A percentile compares a stretch with the other conserved stretches of the same genome.
Conservation (phyloP, 1,284 basidiomycete species). For the Tylopilus sp. region DNA sequence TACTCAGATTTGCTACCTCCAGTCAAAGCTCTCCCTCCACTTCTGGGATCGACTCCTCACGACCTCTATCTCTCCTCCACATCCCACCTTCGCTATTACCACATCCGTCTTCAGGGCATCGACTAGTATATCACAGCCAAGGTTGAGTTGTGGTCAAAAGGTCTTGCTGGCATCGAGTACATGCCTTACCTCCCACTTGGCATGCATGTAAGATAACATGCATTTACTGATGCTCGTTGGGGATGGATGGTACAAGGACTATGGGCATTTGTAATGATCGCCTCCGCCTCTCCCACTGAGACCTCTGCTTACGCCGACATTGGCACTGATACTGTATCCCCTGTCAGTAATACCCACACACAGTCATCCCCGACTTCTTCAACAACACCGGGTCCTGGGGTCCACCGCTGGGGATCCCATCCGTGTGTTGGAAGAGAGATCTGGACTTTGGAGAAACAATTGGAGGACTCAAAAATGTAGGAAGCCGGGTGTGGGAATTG, state of each 20-base stretch:
- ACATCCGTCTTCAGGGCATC: constrained; percentile 79
- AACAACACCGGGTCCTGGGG: constrained; percentile 73
- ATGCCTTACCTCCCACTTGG: constrained; percentile 40
- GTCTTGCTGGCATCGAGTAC: constrained; percentile 90
- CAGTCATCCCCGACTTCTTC: constrained; percentile 49
- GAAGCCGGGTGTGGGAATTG: constrained; percentile 51
- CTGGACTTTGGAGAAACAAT: constrained; percentile 71
- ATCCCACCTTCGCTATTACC: constrained; percentile 79
- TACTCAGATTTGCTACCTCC: constrained; percentile 89
- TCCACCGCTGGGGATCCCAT: constrained; percentile 43
- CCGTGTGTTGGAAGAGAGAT: constrained; percentile 57
- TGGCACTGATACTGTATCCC: not conserved
- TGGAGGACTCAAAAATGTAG: constrained; percentile 77
- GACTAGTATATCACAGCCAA: constrained; percentile 97
- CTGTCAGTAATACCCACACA: not conserved
- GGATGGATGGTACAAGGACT: constrained; percentile 66
- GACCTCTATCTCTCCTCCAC: constrained; percentile 89
- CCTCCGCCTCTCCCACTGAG: not conserved
- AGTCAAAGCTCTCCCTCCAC: constrained; percentile 89
- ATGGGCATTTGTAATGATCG: constrained; percentile 71
- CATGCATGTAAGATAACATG: constrained; percentile 45
- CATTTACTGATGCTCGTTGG: constrained; percentile 82
- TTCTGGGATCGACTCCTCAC: constrained; percentile 89
- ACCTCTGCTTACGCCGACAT: not conserved
- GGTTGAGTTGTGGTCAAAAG: constrained; percentile 91